A percentile compares a stretch with the other conserved stretches of the same genome.
phyloP scores from a whole-genome alignment of 805 yeast species.

The Blastobotrys mokoenaii region DNA sequence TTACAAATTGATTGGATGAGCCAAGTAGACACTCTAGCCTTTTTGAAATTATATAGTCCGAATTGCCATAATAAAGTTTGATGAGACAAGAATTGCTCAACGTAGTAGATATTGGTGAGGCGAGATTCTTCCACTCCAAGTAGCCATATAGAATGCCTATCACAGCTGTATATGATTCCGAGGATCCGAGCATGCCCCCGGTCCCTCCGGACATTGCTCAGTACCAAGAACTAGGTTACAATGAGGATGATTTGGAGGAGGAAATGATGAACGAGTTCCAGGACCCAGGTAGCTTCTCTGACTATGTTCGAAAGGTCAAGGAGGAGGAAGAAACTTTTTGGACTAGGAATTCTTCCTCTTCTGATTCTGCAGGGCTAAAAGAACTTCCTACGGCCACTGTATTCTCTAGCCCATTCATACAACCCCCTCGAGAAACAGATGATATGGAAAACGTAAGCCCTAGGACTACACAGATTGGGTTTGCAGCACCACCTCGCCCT shows the following conservation, averaged over 20 bases:
- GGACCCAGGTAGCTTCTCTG: not conserved
- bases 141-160: not conserved
- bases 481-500: too few relatives aligned
- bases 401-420: not conserved
- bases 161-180: conserved; percentile 16
- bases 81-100: too few relatives aligned
- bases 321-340: not conserved
- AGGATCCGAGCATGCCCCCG: conserved; percentile 16
- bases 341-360: too few relatives aligned
- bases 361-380: not conserved
- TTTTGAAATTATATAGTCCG: not conserved
- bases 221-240: conserved; percentile 6
- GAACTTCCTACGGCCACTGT: not conserved
- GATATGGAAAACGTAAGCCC: too few relatives aligned
- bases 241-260: conserved; percentile 2
- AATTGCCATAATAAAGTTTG: too few relatives aligned
- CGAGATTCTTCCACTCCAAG: too few relatives aligned
- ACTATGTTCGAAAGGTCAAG: not conserved
- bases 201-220: conserved; percentile 13
- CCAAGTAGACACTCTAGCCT: too few relatives aligned
- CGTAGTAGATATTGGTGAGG: too few relatives aligned
- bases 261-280: conserved; percentile 2
- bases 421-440: too few relatives aligned
- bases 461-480: too few relatives aligned
- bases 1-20: too few relatives aligned